phyloP scores from a whole-genome alignment of 345 rosid genomes.

The Excoecaria cochinchinensis region DNA sequence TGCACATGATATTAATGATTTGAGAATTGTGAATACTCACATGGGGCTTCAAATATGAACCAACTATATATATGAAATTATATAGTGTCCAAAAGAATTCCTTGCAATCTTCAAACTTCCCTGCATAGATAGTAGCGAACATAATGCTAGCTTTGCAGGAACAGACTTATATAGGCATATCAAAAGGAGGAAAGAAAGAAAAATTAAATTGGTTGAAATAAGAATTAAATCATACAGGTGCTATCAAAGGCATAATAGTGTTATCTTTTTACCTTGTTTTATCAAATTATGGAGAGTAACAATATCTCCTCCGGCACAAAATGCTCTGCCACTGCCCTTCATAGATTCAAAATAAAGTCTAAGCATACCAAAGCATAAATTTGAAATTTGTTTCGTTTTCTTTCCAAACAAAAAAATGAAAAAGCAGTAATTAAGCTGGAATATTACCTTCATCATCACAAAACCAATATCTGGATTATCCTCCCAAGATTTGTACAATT shows the following conservation, averaged over 20 bases:
- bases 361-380: not conserved
- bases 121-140: conserved; percentile 37
- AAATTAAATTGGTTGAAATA: not conserved
- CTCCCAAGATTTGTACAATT: conserved; percentile 81
- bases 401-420: no score
- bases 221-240: not conserved
- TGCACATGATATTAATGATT: conserved; percentile 1
- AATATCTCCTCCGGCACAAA: conserved; percentile 95
- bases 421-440: conserved; percentile 4
- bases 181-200: not conserved
- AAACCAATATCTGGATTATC: conserved; percentile 73
- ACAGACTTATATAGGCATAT: not conserved
- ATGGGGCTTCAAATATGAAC: conserved; percentile 73
- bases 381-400: not conserved
- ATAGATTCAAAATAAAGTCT: conserved; percentile 28
- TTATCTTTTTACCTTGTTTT: conserved; percentile 46
- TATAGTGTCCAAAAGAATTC: conserved; percentile 53
- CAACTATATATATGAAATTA: conserved; percentile 51
- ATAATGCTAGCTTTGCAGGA: not conserved
- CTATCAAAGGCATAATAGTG: not conserved
- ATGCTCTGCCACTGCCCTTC: conserved; percentile 95
- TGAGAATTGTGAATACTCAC: conserved; percentile 39
- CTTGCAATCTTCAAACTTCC: conserved; percentile 44
- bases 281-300: conserved; percentile 60
- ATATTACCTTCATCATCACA: conserved; percentile 69